Conservation (phyloP, 352 stramenopile genomes). For the Pythium diclinum region DNA sequence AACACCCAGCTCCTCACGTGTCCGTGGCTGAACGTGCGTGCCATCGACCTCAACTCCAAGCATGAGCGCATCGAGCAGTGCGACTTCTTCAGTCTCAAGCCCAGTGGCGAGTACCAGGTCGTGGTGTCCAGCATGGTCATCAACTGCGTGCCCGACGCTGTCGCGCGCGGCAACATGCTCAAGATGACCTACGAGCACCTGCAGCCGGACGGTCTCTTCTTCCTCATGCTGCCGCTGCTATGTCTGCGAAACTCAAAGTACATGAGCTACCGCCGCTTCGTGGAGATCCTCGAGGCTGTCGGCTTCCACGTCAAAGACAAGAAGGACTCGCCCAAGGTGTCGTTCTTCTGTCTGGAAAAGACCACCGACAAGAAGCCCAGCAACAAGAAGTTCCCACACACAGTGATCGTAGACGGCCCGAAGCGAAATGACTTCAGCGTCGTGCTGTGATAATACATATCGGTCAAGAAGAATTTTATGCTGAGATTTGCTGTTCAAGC, state of each 20-base stretch:
- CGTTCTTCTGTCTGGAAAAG: slow-evolving; percentile 80
- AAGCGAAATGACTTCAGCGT: slow-evolving; percentile 76
- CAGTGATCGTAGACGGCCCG: slow-evolving; percentile 37
- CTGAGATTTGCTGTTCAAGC: not conserved
- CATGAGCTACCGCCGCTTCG: slow-evolving; percentile 72
- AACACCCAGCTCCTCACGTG: slow-evolving; percentile 96
- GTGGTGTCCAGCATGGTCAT: slow-evolving; percentile 94
- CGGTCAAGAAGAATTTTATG: not conserved
- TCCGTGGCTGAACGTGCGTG: slow-evolving; percentile 88
- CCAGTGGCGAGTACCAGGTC: slow-evolving; percentile 79
- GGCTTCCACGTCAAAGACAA: slow-evolving; percentile 65
- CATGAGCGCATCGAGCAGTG: slow-evolving; percentile 89
- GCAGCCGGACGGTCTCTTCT: slow-evolving; percentile 47
- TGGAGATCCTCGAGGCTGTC: slow-evolving; percentile 61
- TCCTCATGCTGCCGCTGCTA: slow-evolving; percentile 75
- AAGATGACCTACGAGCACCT: slow-evolving; percentile 60
- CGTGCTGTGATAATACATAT: slow-evolving; percentile 33
- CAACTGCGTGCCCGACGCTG: slow-evolving; percentile 93
- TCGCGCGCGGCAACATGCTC: slow-evolving; percentile 77
- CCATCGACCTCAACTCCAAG: slow-evolving; percentile 94
- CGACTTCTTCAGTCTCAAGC: slow-evolving; percentile 89
- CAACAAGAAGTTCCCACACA: slow-evolving; percentile 41
- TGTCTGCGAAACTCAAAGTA: slow-evolving; percentile 74
- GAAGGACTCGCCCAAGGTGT: slow-evolving; percentile 78
- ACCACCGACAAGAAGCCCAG: slow-evolving; percentile 16